Conservation (phyloP, 108 stramenopile genomes). For the Skeletonema costatum region DNA sequence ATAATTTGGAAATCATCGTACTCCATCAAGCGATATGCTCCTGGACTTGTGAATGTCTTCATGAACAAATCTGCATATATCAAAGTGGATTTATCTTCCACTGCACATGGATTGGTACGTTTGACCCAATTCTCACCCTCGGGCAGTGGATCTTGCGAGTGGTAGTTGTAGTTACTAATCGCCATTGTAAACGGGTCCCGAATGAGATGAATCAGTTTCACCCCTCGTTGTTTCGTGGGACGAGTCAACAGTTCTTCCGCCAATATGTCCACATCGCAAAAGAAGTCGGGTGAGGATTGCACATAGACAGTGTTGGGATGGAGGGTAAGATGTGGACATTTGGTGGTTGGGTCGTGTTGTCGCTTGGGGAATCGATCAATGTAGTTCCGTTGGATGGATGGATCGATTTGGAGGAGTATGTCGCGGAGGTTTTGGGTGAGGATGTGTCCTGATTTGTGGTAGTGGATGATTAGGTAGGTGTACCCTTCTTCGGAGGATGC, state of each 20-base stretch:
- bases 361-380: not conserved
- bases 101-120: not conserved
- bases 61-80: not conserved
- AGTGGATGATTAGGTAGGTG: conserved; percentile 1
- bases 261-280: not conserved
- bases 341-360: not conserved
- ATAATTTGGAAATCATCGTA: not conserved
- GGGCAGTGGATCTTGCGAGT: not conserved
- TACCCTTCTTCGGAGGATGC: not conserved
- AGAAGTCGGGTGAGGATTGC: not conserved
- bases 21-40: not conserved
- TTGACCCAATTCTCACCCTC: not conserved
- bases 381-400: not conserved
- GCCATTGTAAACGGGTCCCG: not conserved
- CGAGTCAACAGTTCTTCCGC: not conserved
- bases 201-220: not conserved
- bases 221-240: not conserved
- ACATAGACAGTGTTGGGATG: not conserved
- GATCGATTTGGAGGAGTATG: not conserved
- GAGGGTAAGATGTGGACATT: not conserved
- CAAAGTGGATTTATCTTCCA: not conserved
- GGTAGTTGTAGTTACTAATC: not conserved
- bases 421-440: not conserved
- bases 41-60: not conserved
- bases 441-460: not conserved